These are phyloP conservation scores for Meyerozyma sp. DNA, from an alignment of 1,139 yeast species.

Conservation along the genomic window DNA sequence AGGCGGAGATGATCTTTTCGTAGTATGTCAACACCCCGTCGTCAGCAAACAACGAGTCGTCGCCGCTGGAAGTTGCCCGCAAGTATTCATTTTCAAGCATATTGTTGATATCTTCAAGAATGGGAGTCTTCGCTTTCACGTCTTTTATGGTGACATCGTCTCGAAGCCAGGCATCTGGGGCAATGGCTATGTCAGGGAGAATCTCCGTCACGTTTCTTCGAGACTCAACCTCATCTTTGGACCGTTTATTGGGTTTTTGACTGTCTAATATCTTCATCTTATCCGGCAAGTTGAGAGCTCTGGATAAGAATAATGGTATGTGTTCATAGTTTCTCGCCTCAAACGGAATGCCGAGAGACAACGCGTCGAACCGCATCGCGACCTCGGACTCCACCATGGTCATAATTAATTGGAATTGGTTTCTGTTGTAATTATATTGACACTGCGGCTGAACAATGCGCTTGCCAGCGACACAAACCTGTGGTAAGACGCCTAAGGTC, in stretches of 20 bases:
- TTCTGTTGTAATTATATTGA: background rate
- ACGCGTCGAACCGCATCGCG: conserved; percentile 4
- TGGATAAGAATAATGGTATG: conserved; percentile 9
- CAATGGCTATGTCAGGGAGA: conserved; percentile 30
- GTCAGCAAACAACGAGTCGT: conserved; percentile 15
- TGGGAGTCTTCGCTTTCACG: conserved; percentile 26
- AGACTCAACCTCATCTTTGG: background rate
- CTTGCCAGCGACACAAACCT: background rate
- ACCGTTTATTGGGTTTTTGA: background rate
- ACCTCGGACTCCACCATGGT: conserved; percentile 1
- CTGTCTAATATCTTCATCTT: conserved; percentile 3
- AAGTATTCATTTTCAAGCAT: conserved; percentile 23
- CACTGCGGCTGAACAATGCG: background rate
- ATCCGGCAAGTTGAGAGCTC: conserved; percentile 8
- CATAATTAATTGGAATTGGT: background rate
- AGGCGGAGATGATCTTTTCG: conserved; percentile 32
- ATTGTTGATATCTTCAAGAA: conserved; percentile 30
- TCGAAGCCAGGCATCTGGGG: conserved; percentile 36
- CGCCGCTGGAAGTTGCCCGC: conserved; percentile 6
- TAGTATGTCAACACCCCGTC: conserved; percentile 29
- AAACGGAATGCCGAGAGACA: conserved; percentile 8
- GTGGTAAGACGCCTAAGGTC: background rate
- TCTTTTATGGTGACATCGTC: conserved; percentile 30
- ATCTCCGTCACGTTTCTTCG: conserved; percentile 15
- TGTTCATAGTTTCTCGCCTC: conserved; percentile 11